Conservation (phyloP, 805 yeast species). For the Zygotorulaspora sp. region DNA sequence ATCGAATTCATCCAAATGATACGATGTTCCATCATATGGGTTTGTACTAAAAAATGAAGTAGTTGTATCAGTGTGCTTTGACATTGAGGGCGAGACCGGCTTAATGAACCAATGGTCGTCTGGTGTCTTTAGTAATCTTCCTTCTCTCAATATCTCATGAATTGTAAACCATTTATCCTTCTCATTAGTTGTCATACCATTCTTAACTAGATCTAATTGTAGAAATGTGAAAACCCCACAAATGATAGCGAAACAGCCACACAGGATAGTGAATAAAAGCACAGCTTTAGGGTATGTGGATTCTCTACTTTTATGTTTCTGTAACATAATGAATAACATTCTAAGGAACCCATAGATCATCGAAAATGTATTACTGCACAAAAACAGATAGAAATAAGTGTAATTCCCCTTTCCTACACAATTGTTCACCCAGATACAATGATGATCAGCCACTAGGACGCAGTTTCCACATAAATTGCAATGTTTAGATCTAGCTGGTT, state of each 20-base stretch:
- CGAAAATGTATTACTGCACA: constrained; percentile 45
- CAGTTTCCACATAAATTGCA: constrained; percentile 66
- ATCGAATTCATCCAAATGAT: constrained; percentile 13
- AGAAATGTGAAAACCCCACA: constrained; percentile 41
- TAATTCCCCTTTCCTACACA: constrained; percentile 69
- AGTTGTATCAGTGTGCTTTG: constrained; percentile 1
- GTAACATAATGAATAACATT: constrained; percentile 13
- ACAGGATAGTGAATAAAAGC: constrained; percentile 42
- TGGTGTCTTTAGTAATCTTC: constrained; percentile 31
- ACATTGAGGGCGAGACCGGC: constrained; percentile 6
- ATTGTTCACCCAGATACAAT: constrained; percentile 67
- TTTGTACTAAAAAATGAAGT: constrained; percentile 30
- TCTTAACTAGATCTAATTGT: constrained; percentile 48
- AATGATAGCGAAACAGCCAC: constrained; percentile 43
- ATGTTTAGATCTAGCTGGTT: constrained; percentile 73
- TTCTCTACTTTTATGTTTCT: constrained; percentile 2
- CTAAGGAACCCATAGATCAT: constrained; percentile 43
- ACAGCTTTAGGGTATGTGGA: constrained; percentile 17
- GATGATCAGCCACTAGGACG: constrained; percentile 64
- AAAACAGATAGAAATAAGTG: constrained; percentile 53
- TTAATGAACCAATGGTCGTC: constrained; percentile 18
- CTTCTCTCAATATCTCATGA: constrained; percentile 45
- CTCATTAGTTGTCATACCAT: constrained; percentile 77
- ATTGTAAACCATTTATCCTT: constrained; percentile 65
- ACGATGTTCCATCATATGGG: constrained; percentile 26